These are phyloP conservation scores for Moesziomyces sp. DNA, from an alignment of 1,284 basidiomycete species.

Conservation along the genomic window DNA sequence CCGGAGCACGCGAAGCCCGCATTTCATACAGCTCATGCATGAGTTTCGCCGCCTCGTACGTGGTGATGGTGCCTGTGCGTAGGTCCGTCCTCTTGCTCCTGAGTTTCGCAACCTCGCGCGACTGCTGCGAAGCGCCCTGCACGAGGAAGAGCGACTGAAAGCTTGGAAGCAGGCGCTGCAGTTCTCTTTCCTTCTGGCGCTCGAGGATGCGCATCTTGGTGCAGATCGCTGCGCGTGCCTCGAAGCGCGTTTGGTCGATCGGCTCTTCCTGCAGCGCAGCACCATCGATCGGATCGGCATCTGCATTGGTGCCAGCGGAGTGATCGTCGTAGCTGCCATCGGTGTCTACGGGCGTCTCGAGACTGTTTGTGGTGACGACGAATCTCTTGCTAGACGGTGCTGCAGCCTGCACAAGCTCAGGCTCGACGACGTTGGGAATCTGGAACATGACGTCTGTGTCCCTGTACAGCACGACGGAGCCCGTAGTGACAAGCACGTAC, in stretches of 20 bases:
- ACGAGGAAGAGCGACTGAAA: slow-evolving; percentile 45
- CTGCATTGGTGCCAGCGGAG: slow-evolving; percentile 1
- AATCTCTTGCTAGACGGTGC: slow-evolving; percentile 5
- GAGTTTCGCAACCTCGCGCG: slow-evolving; percentile 1
- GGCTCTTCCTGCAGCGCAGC: slow-evolving; percentile 22
- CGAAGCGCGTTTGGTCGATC: slow-evolving; percentile 35
- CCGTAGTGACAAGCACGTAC: slow-evolving; percentile 34
- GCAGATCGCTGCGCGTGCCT: slow-evolving; percentile 35
- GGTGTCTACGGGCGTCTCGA: slow-evolving; percentile 11
- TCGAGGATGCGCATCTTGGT: slow-evolving; percentile 37
- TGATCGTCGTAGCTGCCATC: slow-evolving; percentile 21
- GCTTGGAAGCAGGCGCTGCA: slow-evolving; percentile 35
- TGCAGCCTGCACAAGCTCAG: slow-evolving; percentile 8
- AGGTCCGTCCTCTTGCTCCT: slow-evolving; percentile 26
- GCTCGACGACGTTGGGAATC: slow-evolving; percentile 32
- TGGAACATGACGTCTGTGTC: slow-evolving; percentile 48
- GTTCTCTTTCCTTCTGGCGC: slow-evolving; percentile 37
- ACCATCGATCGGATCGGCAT: slow-evolving; percentile 14
- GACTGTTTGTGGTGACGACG: slow-evolving; percentile 25
- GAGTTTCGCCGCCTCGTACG: slow-evolving; percentile 34
- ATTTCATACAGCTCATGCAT: slow-evolving; percentile 21
- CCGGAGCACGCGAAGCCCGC: background rate
- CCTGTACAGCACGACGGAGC: slow-evolving; percentile 28
- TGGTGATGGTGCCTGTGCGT: slow-evolving; percentile 36
- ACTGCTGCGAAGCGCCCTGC: slow-evolving; percentile 7